Conservation (phyloP, 768 basidiomycete genomes). For the Pulveroboletus sp. region DNA sequence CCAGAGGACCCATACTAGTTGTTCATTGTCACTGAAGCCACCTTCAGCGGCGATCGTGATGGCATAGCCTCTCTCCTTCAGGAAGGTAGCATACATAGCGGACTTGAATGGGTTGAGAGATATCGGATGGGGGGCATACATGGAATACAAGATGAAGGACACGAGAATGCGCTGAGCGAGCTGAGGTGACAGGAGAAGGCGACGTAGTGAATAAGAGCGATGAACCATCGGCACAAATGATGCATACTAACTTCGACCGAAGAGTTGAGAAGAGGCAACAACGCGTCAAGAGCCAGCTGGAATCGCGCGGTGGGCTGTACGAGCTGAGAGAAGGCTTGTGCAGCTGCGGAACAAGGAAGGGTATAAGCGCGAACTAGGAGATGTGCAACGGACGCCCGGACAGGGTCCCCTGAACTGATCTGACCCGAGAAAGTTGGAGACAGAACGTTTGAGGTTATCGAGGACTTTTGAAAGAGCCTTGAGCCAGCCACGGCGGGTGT, state of each 20-base stretch:
- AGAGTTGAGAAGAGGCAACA: constrained; percentile 65
- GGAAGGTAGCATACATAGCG: constrained; percentile 60
- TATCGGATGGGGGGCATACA: constrained; percentile 78
- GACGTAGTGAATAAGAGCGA: constrained; percentile 16
- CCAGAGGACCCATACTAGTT: constrained; percentile 83
- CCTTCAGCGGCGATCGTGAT: constrained; percentile 42
- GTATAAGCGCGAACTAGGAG: constrained; percentile 61
- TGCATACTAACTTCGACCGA: constrained; percentile 47
- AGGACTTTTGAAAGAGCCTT: constrained; percentile 30
- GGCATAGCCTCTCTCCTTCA: constrained; percentile 63
- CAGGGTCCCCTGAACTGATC: constrained; percentile 37
- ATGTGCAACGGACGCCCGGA: constrained; percentile 61
- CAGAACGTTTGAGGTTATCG: constrained; percentile 32
- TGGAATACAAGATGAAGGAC: constrained; percentile 72
- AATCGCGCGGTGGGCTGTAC: constrained; percentile 74
- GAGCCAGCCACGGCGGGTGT: constrained; percentile 26
- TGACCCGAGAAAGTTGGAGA: constrained; percentile 29
- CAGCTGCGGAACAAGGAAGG: constrained; percentile 72
- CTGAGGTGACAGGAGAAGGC: constrained; percentile 32
- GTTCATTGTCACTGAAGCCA: constrained; percentile 59
- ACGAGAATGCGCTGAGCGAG: constrained; percentile 71
- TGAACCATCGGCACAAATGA: constrained; percentile 8
- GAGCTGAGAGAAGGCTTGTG: constrained; percentile 68
- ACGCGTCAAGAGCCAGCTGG: constrained; percentile 78
- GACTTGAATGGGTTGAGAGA: constrained; percentile 79